Evolutionary conservation across 2,329 filamentous ascomycete species (phyloP).

Genomic region (Macrophomina tecta): DNA sequence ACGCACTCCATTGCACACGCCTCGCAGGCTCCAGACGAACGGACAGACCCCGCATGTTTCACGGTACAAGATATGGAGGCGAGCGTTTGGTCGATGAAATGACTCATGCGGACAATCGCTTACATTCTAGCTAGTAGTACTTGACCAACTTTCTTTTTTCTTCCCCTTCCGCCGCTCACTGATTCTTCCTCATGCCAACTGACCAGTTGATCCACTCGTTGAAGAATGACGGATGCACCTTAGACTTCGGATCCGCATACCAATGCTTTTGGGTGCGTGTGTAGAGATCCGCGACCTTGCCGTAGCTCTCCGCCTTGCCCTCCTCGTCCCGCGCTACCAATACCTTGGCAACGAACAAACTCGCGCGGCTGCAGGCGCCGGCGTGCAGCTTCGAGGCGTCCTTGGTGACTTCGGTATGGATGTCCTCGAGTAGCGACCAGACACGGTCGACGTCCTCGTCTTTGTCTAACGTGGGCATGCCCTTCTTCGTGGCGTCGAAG

Average conservation of each 20-base stretch:
- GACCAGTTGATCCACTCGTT: constrained; percentile 56
- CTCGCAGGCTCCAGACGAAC: too few species aligned
- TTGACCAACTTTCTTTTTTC: not conserved
- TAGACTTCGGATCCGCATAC: constrained; percentile 49
- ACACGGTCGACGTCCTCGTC: constrained; percentile 47
- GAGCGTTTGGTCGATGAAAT: too few species aligned
- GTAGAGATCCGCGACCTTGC: constrained; percentile 49
- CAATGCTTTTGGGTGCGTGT: constrained; percentile 51
- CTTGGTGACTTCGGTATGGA: constrained; percentile 72
- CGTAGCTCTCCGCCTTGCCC: constrained; percentile 39
- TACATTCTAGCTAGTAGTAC: not conserved
- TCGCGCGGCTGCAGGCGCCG: constrained; percentile 75
- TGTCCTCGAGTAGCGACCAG: constrained; percentile 64
- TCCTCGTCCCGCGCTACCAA: constrained; percentile 58
- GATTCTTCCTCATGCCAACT: constrained; percentile 35
- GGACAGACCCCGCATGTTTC: too few species aligned
- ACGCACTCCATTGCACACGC: too few species aligned
- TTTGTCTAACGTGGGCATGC: constrained; percentile 48
- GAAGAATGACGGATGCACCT: constrained; percentile 52
- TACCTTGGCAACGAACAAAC: constrained; percentile 69
- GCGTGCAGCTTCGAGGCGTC: constrained; percentile 73
- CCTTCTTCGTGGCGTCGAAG: constrained; percentile 65
- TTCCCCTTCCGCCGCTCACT: not conserved
- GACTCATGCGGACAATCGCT: not conserved
- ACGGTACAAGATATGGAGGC: too few species aligned